Evolutionary conservation across 768 basidiomycete species (phyloP).

Genomic region (Galerina marginata): DNA sequence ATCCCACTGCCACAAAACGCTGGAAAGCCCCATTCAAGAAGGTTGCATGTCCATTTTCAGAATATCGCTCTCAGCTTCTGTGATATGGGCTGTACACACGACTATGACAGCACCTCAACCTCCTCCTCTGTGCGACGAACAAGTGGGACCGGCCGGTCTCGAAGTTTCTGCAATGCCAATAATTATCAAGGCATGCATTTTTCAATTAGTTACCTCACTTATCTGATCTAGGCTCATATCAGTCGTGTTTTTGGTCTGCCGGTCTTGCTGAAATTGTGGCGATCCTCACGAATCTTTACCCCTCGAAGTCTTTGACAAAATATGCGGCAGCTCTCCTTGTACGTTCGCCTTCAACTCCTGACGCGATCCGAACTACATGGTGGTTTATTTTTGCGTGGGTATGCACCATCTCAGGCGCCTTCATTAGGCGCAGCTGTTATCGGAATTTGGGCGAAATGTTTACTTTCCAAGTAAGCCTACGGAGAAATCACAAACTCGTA

Average conservation of each 20-base stretch:
- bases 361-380: slow-evolving; percentile 2
- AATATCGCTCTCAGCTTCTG: slow-evolving; percentile 29
- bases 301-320: slow-evolving; percentile 7
- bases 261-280: slow-evolving; percentile 25
- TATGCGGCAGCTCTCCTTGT: slow-evolving; percentile 7
- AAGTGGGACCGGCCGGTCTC: slow-evolving; percentile 24
- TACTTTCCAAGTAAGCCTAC: slow-evolving; percentile 23
- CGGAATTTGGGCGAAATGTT: slow-evolving; percentile 17
- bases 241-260: slow-evolving; percentile 25
- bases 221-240: neutral
- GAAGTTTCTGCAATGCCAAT: slow-evolving; percentile 25
- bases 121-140: slow-evolving; percentile 26
- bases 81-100: slow-evolving; percentile 30
- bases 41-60: slow-evolving; percentile 24
- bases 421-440: slow-evolving; percentile 20
- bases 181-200: slow-evolving; percentile 27
- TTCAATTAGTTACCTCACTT: neutral
- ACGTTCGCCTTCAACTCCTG: neutral
- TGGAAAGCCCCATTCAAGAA: neutral
- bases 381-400: slow-evolving; percentile 15
- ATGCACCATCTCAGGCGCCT: slow-evolving; percentile 8
- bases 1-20: neutral
- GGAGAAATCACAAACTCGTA: slow-evolving; percentile 18
- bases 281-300: slow-evolving; percentile 19
- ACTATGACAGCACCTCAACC: slow-evolving; percentile 34